Evolutionary conservation across 495 filamentous ascomycete genomes (phyloP).

Genomic region (Polyplosphaeria fusca): DNA sequence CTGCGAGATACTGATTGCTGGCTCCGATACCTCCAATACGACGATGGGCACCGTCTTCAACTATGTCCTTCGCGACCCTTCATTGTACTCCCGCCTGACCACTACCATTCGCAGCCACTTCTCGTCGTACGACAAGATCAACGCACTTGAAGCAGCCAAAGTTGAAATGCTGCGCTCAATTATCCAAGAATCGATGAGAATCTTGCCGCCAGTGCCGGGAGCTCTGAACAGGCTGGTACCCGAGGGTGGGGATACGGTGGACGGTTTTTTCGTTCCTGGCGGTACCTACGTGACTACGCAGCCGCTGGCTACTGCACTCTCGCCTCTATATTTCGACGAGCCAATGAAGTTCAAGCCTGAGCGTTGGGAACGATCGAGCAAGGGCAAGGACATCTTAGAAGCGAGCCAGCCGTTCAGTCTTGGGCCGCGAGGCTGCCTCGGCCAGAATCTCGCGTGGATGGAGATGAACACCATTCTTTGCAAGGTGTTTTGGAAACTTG

Average conservation of each 20-base stretch:
- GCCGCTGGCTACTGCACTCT: not conserved
- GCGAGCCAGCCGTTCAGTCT: conserved; percentile 2
- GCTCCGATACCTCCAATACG: not conserved
- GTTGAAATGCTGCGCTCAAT: not conserved
- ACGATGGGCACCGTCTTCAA: not conserved
- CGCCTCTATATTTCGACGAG: not conserved
- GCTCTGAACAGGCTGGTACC: not conserved
- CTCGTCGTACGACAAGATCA: not conserved
- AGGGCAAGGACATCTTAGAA: not conserved
- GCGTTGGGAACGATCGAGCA: not conserved
- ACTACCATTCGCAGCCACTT: not conserved
- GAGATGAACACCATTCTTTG: not conserved
- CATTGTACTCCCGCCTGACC: not conserved
- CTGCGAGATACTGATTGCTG: not conserved
- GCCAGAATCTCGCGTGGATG: conserved; percentile 1
- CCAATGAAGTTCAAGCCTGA: not conserved
- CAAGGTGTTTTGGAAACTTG: not conserved
- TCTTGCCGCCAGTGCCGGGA: not conserved
- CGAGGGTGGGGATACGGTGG: not conserved
- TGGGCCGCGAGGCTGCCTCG: not conserved
- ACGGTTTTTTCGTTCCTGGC: conserved; percentile 1
- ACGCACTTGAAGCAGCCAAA: not conserved
- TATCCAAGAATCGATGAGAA: not conserved
- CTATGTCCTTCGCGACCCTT: not conserved
- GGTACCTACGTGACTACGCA: not conserved